These are phyloP conservation scores for Auxenochlorella pyrenoidosa DNA, from an alignment of 139 green algal genomes.

Conservation along the genomic window DNA sequence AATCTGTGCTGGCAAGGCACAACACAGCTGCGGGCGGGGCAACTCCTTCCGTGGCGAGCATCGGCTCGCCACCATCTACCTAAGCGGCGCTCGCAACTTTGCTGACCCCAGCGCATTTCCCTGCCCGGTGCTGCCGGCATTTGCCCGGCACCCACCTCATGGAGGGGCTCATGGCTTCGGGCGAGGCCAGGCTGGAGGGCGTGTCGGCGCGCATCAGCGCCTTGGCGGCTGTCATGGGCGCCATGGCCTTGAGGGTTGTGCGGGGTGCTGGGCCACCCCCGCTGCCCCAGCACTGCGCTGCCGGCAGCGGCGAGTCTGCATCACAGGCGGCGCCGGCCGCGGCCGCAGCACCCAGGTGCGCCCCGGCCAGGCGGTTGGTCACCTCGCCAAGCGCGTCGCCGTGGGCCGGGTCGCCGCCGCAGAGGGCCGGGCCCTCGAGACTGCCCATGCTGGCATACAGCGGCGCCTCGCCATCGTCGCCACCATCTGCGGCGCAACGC, in stretches of 20 bases:
- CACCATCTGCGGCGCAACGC: background rate
- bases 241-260: slow-evolving; percentile 33
- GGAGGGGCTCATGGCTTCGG: slow-evolving; percentile 43
- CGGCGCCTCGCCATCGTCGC: background rate
- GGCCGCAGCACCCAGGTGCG: background rate
- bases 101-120: no score
- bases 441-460: no score
- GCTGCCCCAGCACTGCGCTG: background rate
- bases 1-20: background rate
- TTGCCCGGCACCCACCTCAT: slow-evolving; percentile 33
- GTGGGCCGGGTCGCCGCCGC: background rate
- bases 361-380: slow-evolving; percentile 18
- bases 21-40: no score
- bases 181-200: slow-evolving; percentile 35
- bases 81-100: no score
- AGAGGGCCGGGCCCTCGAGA: no score
- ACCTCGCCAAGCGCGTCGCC: slow-evolving; percentile 9
- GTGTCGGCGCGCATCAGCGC: slow-evolving; percentile 26
- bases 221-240: slow-evolving; percentile 36
- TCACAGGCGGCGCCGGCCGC: background rate
- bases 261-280: background rate
- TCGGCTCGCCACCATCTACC: no score
- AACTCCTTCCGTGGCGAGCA: no score
- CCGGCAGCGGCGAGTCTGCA: background rate
- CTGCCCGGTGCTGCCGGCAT: no score